Conservation (phyloP, 2,329 filamentous ascomycete genomes). For the Corniculantispora saksenae region DNA sequence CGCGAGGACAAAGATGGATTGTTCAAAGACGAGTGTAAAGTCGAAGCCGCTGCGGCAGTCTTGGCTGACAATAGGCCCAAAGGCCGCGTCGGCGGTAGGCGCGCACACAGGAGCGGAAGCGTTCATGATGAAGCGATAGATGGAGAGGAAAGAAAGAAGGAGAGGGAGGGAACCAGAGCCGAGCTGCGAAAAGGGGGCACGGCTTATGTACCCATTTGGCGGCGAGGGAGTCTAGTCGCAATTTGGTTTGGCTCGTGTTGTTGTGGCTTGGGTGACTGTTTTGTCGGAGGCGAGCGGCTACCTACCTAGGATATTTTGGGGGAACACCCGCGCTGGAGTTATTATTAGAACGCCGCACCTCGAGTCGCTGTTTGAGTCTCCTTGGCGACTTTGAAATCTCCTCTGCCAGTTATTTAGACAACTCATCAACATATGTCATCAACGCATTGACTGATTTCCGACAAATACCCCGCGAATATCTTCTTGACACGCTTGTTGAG, state of each 20-base stretch:
- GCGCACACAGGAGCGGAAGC: slow-evolving; percentile 22
- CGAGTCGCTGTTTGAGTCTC: background rate
- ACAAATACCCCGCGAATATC: background rate
- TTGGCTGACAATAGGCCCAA: slow-evolving; percentile 28
- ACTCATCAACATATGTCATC: too few species aligned
- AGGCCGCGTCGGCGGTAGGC: slow-evolving; percentile 27
- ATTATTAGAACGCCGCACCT: background rate
- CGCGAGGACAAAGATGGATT: slow-evolving; percentile 35
- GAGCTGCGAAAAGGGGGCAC: background rate
- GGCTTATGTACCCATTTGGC: background rate
- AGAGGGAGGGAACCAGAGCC: background rate
- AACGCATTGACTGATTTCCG: too few species aligned
- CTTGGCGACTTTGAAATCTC: background rate
- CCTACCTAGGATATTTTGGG: background rate
- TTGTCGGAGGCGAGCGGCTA: background rate
- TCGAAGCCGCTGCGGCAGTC: slow-evolving; percentile 47
- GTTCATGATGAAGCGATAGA: slow-evolving; percentile 26
- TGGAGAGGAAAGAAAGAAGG: background rate
- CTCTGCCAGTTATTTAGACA: background rate
- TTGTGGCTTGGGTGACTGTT: background rate
- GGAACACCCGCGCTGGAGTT: too few species aligned
- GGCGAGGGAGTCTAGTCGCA: background rate
- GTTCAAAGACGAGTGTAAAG: slow-evolving; percentile 50
- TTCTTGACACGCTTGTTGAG: background rate
- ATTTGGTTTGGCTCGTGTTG: background rate